These are phyloP conservation scores for Kwoniella sp. DNA, from an alignment of 768 basidiomycete species.

Conservation along the genomic window DNA sequence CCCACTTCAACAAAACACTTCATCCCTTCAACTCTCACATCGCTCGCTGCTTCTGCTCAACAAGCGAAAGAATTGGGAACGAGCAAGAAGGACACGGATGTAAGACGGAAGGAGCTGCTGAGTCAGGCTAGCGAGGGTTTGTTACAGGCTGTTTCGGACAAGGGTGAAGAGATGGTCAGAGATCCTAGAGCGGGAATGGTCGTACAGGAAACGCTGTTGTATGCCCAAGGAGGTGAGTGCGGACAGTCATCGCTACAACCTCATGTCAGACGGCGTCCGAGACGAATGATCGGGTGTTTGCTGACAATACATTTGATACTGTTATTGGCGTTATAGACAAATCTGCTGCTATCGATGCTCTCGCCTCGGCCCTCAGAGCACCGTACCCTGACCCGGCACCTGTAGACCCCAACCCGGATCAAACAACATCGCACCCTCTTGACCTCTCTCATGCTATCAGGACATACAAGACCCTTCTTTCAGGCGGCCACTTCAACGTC, in stretches of 20 bases:
- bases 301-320: neutral
- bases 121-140: constrained; percentile 73
- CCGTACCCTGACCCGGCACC: constrained; percentile 63
- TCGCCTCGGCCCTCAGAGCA: constrained; percentile 64
- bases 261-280: neutral
- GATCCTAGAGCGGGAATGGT: constrained; percentile 81
- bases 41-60: constrained; percentile 68
- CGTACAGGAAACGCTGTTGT: constrained; percentile 78
- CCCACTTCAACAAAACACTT: constrained; percentile 84
- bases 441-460: constrained; percentile 80
- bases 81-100: constrained; percentile 74
- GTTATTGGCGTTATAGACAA: constrained; percentile 64
- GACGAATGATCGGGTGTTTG: no score
- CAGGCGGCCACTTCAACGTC: constrained; percentile 85
- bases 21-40: constrained; percentile 74
- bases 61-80: constrained; percentile 63
- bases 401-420: constrained; percentile 26
- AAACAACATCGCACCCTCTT: constrained; percentile 64
- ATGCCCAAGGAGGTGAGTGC: constrained; percentile 75
- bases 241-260: constrained; percentile 1
- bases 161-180: constrained; percentile 65
- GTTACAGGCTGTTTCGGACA: constrained; percentile 68
- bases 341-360: constrained; percentile 63
- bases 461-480: constrained; percentile 82
- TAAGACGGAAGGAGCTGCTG: constrained; percentile 71